Evolutionary conservation across 768 basidiomycete species (phyloP), one percentile per base, ranked within the genome.

Genomic region (Tricholomella constricta): DNA sequence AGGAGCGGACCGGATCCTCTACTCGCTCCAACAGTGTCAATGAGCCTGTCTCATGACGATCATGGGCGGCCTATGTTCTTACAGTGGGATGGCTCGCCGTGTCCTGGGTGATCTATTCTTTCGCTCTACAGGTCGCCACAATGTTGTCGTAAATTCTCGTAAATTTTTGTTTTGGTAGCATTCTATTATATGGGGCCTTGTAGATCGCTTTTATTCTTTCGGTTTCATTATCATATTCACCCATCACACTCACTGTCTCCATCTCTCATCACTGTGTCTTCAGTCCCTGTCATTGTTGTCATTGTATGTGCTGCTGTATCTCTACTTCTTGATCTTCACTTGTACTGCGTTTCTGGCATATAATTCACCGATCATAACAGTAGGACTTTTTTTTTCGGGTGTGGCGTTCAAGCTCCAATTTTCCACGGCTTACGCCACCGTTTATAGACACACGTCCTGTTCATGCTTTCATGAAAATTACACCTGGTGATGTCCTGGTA

Each of bases 301-400:
- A 44, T 55, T 51, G 48, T 55, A 51, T 45, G 45, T 51, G 45
- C 29, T 55, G 49, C 42, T 55, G 54, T 55, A 55, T 55, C 48
- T 40, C 36, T 55, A 55, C 45, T 41, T 34, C 31, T 42, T 20
- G 43, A 49, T 43, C 25, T 20, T 50, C 23, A 34, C 32, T 23
- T 47, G 36, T 34, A 47, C 20, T 15, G 23, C 42, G 31, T 14
- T 10, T 32, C 31, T 32, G 4, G 31, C 31, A 29, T 29, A 29
- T 29, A 32, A 11, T 14, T 32, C 14, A 32, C 31, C 31, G 10
- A 32, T 10, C n/a, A n/a, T n/a, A n/a, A n/a, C n/a, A 32, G 31
- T 32, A 32, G 10, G 31, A 11, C 31, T 11, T 32, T 32, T 11
- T 32, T 32, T 32, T 32, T 10, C 31, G 14, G 31, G 31, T 32